A percentile compares a stretch with the other conserved stretches of the same genome.
Evolutionary conservation across 257 asterid species (phyloP).

Genomic region (Solanum commersonii): DNA sequence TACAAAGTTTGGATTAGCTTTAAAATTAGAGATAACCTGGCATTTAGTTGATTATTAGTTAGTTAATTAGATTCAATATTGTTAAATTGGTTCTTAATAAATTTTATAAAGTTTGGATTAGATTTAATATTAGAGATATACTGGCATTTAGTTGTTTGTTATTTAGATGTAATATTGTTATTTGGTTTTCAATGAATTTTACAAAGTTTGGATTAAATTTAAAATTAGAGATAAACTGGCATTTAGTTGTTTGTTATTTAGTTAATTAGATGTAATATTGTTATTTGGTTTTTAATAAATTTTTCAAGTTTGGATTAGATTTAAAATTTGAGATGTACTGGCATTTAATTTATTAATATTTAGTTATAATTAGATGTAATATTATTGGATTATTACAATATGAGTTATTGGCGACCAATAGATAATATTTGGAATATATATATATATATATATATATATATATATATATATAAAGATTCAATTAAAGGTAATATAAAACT

Average conservation of each 20-base stretch:
- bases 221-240: neutral
- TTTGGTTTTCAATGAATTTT: neutral
- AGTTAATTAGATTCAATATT: neutral
- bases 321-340: neutral
- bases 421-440: neutral
- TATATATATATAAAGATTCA: neutral
- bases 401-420: neutral
- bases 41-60: neutral
- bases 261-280: neutral
- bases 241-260: neutral
- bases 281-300: neutral
- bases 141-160: neutral
- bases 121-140: neutral
- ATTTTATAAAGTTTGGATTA: neutral
- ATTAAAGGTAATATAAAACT: neutral
- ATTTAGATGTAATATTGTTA: neutral
- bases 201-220: neutral
- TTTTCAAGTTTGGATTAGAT: neutral
- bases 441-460: too few species aligned
- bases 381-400: neutral
- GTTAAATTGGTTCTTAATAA: neutral
- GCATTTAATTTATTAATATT: neutral
- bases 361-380: neutral
- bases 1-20: neutral
- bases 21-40: neutral